These are phyloP conservation scores for Collybiopsis confluens DNA, from an alignment of 768 basidiomycete genomes.

Conservation along the genomic window DNA sequence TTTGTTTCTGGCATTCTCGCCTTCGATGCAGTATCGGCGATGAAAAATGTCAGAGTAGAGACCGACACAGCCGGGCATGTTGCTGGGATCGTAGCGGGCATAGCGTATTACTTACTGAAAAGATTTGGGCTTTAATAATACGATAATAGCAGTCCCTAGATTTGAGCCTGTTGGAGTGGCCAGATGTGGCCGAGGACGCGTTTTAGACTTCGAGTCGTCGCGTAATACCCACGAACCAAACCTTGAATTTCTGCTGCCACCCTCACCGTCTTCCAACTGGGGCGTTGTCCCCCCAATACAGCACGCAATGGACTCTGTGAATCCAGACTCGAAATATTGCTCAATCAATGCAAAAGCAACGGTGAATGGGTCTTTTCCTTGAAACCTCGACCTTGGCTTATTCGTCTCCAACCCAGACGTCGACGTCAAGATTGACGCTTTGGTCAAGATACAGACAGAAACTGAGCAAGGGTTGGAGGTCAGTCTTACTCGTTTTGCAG, in stretches of 20 bases:
- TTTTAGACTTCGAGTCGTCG: neutral
- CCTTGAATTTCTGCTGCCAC: neutral
- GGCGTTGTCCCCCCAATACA: constrained; percentile 12
- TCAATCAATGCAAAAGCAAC: constrained; percentile 61
- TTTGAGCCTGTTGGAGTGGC: too few relatives aligned
- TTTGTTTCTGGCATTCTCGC: constrained; percentile 63
- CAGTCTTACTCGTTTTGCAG: constrained; percentile 15
- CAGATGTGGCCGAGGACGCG: neutral
- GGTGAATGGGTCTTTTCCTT: constrained; percentile 33
- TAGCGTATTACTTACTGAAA: constrained; percentile 46
- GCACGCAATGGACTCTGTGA: constrained; percentile 46
- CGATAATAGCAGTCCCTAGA: neutral
- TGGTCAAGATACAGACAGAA: constrained; percentile 71
- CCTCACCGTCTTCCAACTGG: neutral
- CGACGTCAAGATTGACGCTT: constrained; percentile 76
- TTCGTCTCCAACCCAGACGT: constrained; percentile 46
- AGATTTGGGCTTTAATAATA: constrained; percentile 29
- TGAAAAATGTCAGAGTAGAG: constrained; percentile 32
- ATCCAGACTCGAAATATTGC: constrained; percentile 51
- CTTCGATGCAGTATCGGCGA: constrained; percentile 51
- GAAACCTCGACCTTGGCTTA: constrained; percentile 10
- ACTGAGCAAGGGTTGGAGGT: constrained; percentile 74
- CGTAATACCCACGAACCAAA: neutral
- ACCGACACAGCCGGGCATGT: constrained; percentile 45
- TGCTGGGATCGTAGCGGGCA: constrained; percentile 59